Percentiles rank a stretch among this genome's conserved stretches.
Evolutionary conservation across 2,329 filamentous ascomycete species (phyloP).

Genomic region (Pseudopyricularia cyperi): DNA sequence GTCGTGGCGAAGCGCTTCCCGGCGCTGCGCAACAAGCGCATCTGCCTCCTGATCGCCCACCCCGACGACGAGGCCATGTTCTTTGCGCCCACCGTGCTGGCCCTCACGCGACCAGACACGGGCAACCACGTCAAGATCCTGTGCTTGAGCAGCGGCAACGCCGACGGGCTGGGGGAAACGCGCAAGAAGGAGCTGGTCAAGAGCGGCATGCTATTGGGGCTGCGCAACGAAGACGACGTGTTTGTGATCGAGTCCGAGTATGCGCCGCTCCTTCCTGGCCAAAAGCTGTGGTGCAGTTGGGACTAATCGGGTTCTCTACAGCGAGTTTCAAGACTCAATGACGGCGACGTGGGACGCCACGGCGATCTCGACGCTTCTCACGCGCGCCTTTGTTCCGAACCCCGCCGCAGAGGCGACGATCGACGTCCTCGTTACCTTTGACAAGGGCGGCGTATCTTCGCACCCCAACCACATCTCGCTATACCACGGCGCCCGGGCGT

Average conservation of each 20-base stretch:
- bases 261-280: not conserved
- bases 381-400: slow-evolving; percentile 60
- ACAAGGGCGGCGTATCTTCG: slow-evolving; percentile 64
- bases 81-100: slow-evolving; percentile 78
- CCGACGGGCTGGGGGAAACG: slow-evolving; percentile 73
- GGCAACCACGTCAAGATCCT: slow-evolving; percentile 91
- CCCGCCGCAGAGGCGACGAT: slow-evolving; percentile 44
- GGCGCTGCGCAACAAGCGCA: slow-evolving; percentile 64
- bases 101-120: slow-evolving; percentile 65
- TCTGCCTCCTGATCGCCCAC: slow-evolving; percentile 88
- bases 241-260: slow-evolving; percentile 72
- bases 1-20: slow-evolving; percentile 44
- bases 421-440: slow-evolving; percentile 83
- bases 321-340: slow-evolving; percentile 84
- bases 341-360: slow-evolving; percentile 59
- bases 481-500: slow-evolving; percentile 66
- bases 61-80: slow-evolving; percentile 99
- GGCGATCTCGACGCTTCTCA: slow-evolving; percentile 58
- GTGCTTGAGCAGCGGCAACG: slow-evolving; percentile 80
- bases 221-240: slow-evolving; percentile 64
- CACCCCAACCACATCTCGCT: slow-evolving; percentile 93
- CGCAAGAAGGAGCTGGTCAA: slow-evolving; percentile 74
- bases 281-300: not conserved
- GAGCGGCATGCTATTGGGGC: slow-evolving; percentile 64
- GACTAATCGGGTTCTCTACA: slow-evolving; percentile 6